These are phyloP conservation scores for Mycena rebaudengoi DNA, from an alignment of 768 basidiomycete species.

Conservation along the genomic window DNA sequence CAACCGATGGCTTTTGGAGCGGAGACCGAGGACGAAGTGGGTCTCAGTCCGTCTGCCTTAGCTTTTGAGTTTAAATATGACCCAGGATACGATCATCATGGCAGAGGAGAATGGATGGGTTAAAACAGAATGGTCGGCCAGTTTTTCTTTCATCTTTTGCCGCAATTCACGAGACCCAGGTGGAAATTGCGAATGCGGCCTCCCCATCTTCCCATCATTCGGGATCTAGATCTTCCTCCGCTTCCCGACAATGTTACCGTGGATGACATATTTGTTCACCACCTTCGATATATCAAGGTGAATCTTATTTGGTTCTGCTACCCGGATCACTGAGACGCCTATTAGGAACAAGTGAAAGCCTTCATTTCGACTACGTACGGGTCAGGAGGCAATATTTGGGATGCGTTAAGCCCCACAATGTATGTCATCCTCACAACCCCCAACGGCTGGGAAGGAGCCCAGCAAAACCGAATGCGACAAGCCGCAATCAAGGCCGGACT, in stretches of 20 bases:
- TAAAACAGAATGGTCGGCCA: conserved; percentile 15
- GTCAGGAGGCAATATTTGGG: conserved; percentile 27
- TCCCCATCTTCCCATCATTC: conserved; percentile 30
- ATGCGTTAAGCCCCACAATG: conserved; percentile 21
- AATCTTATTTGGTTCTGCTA: too few relatives aligned
- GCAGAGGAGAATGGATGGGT: conserved; percentile 26
- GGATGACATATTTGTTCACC: conserved; percentile 28
- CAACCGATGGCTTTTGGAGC: conserved; percentile 27
- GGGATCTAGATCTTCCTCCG: conserved; percentile 22
- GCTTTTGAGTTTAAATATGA: background rate
- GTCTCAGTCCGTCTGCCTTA: background rate
- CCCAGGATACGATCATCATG: conserved; percentile 17
- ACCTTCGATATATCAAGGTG: conserved; percentile 28
- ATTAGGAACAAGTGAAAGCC: conserved; percentile 19
- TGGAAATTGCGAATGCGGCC: conserved; percentile 31
- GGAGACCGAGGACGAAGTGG: conserved; percentile 28
- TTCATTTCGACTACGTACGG: conserved; percentile 25
- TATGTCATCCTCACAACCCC: conserved; percentile 32
- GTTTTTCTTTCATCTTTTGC: background rate
- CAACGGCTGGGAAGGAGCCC: conserved; percentile 33
- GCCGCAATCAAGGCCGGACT: conserved; percentile 32
- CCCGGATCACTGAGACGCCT: too few relatives aligned
- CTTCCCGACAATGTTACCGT: conserved; percentile 17
- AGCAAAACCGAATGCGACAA: conserved; percentile 29
- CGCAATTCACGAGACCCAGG: conserved; percentile 2